These are phyloP conservation scores for Neurospora discreta DNA, from an alignment of 495 filamentous ascomycete species.

Conservation along the genomic window DNA sequence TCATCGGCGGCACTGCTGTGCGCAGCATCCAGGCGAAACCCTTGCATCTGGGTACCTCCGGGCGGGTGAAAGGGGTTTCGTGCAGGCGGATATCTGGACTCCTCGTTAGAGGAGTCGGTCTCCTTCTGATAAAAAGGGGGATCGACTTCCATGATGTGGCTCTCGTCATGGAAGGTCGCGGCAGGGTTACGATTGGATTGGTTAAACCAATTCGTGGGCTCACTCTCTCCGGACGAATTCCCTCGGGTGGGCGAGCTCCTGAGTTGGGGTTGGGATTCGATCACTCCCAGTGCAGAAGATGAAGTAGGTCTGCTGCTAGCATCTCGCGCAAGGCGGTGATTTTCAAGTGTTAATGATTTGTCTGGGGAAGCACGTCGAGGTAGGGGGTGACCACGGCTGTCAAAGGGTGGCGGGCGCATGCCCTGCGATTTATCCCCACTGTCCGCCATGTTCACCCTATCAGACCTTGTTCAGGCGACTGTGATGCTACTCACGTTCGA, in stretches of 20 bases:
- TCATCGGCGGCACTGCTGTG: constrained; percentile 46
- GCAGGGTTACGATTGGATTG: constrained; percentile 31
- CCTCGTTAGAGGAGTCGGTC: constrained; percentile 34
- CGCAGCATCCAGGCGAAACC: constrained; percentile 17
- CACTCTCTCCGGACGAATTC: constrained; percentile 32
- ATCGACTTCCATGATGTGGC: constrained; percentile 35
- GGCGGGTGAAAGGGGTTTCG: constrained; percentile 12
- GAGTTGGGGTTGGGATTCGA: not conserved
- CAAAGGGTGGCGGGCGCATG: constrained; percentile 15
- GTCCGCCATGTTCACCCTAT: constrained; percentile 12
- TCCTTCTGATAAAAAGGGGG: constrained; percentile 43
- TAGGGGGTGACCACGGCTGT: constrained; percentile 21
- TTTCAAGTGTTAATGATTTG: constrained; percentile 28
- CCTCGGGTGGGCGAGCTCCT: constrained; percentile 14
- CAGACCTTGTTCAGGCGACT: constrained; percentile 1
- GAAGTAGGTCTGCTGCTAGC: constrained; percentile 7
- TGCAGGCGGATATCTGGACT: not conserved
- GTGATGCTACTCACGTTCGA: not conserved
- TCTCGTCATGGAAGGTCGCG: constrained; percentile 8
- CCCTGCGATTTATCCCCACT: constrained; percentile 4
- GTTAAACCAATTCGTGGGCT: constrained; percentile 37
- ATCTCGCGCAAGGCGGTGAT: constrained; percentile 30
- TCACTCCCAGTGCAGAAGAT: not conserved
- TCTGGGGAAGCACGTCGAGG: constrained; percentile 28
- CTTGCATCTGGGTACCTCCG: constrained; percentile 1